Percentiles rank a stretch among this genome's conserved stretches.
Conservation (phyloP, 1,139 yeast genomes). For the Debaryomyces singareniensis region DNA sequence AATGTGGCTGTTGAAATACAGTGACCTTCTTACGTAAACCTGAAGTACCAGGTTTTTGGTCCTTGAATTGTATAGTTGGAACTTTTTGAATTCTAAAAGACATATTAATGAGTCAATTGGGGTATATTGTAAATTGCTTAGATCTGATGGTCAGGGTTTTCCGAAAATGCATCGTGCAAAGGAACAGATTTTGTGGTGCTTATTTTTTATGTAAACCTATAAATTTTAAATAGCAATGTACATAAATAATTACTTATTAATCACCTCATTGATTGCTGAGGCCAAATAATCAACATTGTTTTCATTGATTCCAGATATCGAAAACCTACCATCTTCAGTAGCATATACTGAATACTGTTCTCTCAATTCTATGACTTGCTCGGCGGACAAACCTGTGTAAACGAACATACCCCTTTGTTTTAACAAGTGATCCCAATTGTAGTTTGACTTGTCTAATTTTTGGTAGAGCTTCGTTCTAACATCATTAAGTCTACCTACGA, state of each 20-base stretch:
- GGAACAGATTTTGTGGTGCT: no score
- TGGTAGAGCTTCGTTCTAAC: conserved; percentile 67
- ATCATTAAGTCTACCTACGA: conserved; percentile 70
- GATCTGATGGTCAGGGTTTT: not conserved
- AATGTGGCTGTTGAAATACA: conserved; percentile 74
- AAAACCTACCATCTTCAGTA: conserved; percentile 85
- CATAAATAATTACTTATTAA: conserved; percentile 17
- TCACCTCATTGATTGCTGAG: conserved; percentile 60
- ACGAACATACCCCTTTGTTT: conserved; percentile 97
- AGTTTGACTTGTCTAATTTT: conserved; percentile 46
- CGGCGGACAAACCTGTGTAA: conserved; percentile 71
- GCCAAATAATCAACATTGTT: conserved; percentile 79
- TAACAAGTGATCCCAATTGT: conserved; percentile 81
- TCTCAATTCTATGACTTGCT: conserved; percentile 66
- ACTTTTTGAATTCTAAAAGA: conserved; percentile 18
- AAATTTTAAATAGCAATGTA: conserved; percentile 4
- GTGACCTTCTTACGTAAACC: conserved; percentile 89
- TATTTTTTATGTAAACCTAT: no score
- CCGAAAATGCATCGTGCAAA: no score
- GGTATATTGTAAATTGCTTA: not conserved
- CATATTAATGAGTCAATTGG: conserved; percentile 6
- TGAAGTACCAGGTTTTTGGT: conserved; percentile 97
- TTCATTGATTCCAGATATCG: conserved; percentile 84
- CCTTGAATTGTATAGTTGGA: conserved; percentile 70
- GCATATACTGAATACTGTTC: conserved; percentile 74